A percentile compares a stretch with the other conserved stretches of the same genome.
Evolutionary conservation across 1,139 yeast genomes (phyloP).

Genomic region (Saccharomyces hybrid): DNA sequence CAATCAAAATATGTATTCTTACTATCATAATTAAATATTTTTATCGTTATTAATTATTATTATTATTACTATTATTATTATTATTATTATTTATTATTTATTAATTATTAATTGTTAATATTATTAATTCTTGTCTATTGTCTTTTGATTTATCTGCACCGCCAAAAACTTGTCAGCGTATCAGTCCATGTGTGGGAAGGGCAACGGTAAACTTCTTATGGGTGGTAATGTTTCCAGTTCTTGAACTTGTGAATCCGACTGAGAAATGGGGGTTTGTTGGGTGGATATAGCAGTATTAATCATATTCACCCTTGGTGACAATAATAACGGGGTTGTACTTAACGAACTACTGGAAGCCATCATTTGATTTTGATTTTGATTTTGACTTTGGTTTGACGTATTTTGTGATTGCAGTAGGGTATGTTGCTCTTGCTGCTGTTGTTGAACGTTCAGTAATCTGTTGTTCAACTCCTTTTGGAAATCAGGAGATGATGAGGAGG

Average conservation of each 20-base stretch:
- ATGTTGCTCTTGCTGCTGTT: slow-evolving; percentile 6
- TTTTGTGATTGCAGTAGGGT: slow-evolving; percentile 4
- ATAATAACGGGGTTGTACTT: slow-evolving; percentile 1
- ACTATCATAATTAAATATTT: not conserved
- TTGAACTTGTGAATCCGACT: slow-evolving; percentile 1
- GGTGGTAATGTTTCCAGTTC: slow-evolving; percentile 22
- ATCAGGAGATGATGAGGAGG: not conserved
- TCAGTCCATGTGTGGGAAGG: slow-evolving; percentile 17
- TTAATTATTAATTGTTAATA: not conserved
- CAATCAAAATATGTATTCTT: not conserved
- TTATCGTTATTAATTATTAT: not conserved
- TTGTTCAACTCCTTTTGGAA: slow-evolving; percentile 19
- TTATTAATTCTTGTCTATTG: not conserved
- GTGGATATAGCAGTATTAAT: not conserved
- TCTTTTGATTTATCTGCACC: not conserved
- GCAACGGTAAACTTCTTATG: slow-evolving; percentile 28
- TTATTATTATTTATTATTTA: not conserved
- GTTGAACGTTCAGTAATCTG: slow-evolving; percentile 18
- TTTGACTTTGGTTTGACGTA: slow-evolving; percentile 2
- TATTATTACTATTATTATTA: not conserved
- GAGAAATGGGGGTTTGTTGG: slow-evolving; percentile 1
- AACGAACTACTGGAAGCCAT: not conserved
- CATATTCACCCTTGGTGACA: slow-evolving; percentile 6
- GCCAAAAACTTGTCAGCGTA: not conserved
- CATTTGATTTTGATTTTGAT: not conserved